Evolutionary conservation across 106 monocot species (phyloP), one percentile per base, ranked within the genome.

Genomic region (Phalaenopsis aphrodite): DNA sequence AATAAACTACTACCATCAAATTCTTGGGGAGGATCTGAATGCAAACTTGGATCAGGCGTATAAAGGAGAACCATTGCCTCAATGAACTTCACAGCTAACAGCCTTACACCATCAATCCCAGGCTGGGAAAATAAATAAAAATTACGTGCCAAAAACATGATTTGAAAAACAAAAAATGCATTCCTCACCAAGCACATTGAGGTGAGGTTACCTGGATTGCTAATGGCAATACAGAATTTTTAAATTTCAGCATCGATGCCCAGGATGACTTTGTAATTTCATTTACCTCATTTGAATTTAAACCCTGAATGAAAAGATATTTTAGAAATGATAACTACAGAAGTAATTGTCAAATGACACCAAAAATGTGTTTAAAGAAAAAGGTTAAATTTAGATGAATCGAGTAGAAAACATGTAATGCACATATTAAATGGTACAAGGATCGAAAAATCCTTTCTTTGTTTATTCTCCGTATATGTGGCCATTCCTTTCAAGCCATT

Each of bases 51-150:
- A 87, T 98, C 94, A 41, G 98, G 92, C 56, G 94, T 98, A 84
- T 89, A 94, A 24, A 92, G 85, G 71, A 98, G 94, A 88, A 98
- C 82, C 78, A 92, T 78, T 76, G 83, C 77, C 76, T 98, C 92
- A 78, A 91, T 80, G 81, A 98, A 98, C 83, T 89, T 94, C 15
- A 98, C 85, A 73, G 94, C 94, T 67, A 90, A 75, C 56, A 98
- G 61, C 78, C 88, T 92, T 58, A 88, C 87, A 83, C 98, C 98
- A 79, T 94, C 92, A 81, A 55, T 88, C 42, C 84, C 86, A 75
- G 86, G 72, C 97, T 98, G 77, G 45, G 39, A 76, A 24, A 76
- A 49, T 81, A 64, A 78, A 43, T 81, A 56, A n/a, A 41, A 75
- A 72, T 64, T 68, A 19, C 16, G 38, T 41, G 57, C 19, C 58